Conservation (phyloP, 1,139 yeast genomes). For the Diutina mesorugosa region DNA sequence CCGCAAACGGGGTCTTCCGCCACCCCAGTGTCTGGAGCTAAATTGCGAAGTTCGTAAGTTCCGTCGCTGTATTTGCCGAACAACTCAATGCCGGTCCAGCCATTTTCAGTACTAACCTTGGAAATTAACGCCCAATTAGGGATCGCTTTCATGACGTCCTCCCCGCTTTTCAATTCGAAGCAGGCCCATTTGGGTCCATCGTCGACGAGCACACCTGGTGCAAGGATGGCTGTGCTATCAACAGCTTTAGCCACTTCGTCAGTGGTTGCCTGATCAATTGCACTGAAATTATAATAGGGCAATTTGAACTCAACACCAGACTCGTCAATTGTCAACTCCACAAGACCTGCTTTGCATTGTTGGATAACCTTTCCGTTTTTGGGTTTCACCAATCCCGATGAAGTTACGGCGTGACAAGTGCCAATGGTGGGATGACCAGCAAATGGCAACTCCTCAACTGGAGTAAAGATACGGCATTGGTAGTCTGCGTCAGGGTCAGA, state of each 20-base stretch:
- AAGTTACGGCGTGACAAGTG: slow-evolving; percentile 28
- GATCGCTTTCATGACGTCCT: slow-evolving; percentile 14
- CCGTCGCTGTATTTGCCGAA: slow-evolving; percentile 18
- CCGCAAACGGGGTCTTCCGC: slow-evolving; percentile 43
- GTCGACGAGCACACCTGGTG: slow-evolving; percentile 12
- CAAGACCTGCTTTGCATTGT: slow-evolving; percentile 31
- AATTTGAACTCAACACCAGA: slow-evolving; percentile 11
- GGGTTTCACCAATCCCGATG: slow-evolving; percentile 14
- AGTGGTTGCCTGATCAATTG: slow-evolving; percentile 11
- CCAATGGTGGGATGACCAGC: slow-evolving; percentile 55
- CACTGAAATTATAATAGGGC: slow-evolving; percentile 13
- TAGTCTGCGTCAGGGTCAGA: slow-evolving; percentile 24
- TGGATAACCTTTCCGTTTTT: slow-evolving; percentile 19
- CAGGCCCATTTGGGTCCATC: slow-evolving; percentile 8
- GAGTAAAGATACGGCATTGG: slow-evolving; percentile 34
- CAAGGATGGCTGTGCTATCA: slow-evolving; percentile 31
- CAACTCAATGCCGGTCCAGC: slow-evolving; percentile 20
- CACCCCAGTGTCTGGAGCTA: slow-evolving; percentile 22
- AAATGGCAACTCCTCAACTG: slow-evolving; percentile 34
- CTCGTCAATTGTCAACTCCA: slow-evolving; percentile 14
- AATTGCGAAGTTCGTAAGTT: slow-evolving; percentile 21
- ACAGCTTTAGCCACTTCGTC: slow-evolving; percentile 8
- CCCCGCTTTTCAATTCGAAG: not conserved
- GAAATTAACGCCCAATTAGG: slow-evolving; percentile 16
- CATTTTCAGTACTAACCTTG: slow-evolving; percentile 8